A percentile compares a stretch with the other conserved stretches of the same genome.
Evolutionary conservation across 352 stramenopile genomes (phyloP).

Genomic region (Discostella stelligera): DNA sequence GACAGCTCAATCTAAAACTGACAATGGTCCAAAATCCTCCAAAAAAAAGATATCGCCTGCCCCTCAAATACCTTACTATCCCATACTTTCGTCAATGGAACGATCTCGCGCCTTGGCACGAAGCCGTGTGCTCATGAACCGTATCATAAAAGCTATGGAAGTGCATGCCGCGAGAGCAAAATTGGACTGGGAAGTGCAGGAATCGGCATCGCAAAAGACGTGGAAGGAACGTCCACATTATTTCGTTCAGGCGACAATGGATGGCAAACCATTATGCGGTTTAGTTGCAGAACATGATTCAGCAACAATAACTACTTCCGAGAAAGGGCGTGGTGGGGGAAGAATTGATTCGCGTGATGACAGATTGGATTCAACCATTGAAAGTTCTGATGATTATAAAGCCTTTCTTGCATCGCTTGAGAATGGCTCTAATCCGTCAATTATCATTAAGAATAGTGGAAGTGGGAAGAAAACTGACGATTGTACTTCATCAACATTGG

Average conservation of each 20-base stretch:
- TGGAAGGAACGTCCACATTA: constrained; percentile 36
- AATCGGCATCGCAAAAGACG: constrained; percentile 49
- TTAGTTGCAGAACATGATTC: constrained; percentile 15
- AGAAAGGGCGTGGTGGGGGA: constrained; percentile 13
- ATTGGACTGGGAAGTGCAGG: constrained; percentile 34
- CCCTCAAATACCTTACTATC: constrained; percentile 41
- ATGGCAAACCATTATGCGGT: constrained; percentile 14
- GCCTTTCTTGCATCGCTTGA: constrained; percentile 28
- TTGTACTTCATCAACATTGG: constrained; percentile 2
- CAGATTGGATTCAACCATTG: constrained; percentile 49
- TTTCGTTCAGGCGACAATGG: constrained; percentile 21
- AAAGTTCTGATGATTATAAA: constrained; percentile 52
- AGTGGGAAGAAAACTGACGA: neutral
- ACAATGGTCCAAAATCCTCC: neutral
- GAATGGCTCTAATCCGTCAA: constrained; percentile 13
- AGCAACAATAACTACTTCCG: neutral
- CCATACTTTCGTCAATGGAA: constrained; percentile 35
- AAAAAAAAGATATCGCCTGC: neutral
- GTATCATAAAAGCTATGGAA: constrained; percentile 44
- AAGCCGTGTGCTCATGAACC: constrained; percentile 36
- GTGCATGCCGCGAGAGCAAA: constrained; percentile 20
- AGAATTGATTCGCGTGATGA: constrained; percentile 26
- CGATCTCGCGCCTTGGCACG: constrained; percentile 46
- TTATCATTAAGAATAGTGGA: neutral
- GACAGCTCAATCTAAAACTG: neutral